Conservation (phyloP, 1,139 yeast genomes). For the Arxiozyma slooffiae region DNA sequence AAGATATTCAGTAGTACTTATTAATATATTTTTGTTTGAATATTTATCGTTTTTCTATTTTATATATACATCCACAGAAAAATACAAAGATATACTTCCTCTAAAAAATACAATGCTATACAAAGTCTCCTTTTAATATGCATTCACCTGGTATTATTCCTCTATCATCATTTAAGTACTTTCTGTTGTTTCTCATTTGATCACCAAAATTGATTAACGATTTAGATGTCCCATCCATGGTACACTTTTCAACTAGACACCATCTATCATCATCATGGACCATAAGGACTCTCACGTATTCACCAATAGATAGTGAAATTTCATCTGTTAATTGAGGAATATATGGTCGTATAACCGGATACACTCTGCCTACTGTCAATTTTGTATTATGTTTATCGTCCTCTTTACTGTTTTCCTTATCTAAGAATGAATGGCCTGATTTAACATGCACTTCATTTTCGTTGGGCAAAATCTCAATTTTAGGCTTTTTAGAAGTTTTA, state of each 20-base stretch:
- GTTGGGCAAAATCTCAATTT: neutral
- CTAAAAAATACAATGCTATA: neutral
- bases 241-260: slow-evolving; percentile 34
- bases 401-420: neutral
- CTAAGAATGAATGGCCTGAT: neutral
- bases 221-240: slow-evolving; percentile 14
- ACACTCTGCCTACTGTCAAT: slow-evolving; percentile 8
- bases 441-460: slow-evolving; percentile 2
- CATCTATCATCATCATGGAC: slow-evolving; percentile 38
- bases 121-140: slow-evolving; percentile 8
- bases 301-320: slow-evolving; percentile 28
- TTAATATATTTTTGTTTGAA: neutral
- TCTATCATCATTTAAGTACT: slow-evolving; percentile 31
- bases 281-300: slow-evolving; percentile 30
- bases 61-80: neutral
- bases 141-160: slow-evolving; percentile 35
- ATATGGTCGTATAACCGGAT: slow-evolving; percentile 22
- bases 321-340: slow-evolving; percentile 32
- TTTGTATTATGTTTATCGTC: neutral
- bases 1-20: neutral
- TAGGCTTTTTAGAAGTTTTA: neutral
- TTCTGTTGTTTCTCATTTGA: slow-evolving; percentile 9
- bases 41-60: no score
- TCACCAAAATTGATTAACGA: slow-evolving; percentile 2
- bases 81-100: neutral